These are phyloP conservation scores for Panicum miliaceum DNA, from an alignment of 176 grass and related monocot genomes.

Conservation along the genomic window DNA sequence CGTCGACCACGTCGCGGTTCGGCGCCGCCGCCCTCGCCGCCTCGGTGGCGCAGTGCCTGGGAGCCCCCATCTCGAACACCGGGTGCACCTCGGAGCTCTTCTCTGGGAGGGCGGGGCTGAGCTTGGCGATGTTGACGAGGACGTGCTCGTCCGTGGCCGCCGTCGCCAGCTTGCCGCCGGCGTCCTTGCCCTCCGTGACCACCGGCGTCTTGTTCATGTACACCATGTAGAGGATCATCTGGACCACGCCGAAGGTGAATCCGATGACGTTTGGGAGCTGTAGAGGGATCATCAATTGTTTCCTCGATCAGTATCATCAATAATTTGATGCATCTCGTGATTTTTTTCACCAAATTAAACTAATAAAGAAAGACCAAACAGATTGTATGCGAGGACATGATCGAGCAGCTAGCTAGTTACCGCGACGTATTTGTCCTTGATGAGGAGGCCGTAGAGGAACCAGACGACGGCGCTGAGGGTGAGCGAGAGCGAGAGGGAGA, in stretches of 20 bases:
- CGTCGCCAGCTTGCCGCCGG: neutral
- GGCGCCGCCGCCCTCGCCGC: neutral
- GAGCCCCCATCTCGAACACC: conserved; percentile 28
- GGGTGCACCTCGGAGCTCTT: conserved; percentile 42
- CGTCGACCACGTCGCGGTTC: conserved; percentile 24
- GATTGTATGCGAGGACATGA: no score
- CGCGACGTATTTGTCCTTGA: conserved; percentile 77
- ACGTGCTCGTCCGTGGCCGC: conserved; percentile 31
- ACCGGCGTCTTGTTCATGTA: conserved; percentile 59
- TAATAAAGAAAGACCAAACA: neutral
- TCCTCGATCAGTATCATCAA: neutral
- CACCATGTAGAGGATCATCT: conserved; percentile 72
- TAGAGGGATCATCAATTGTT: neutral
- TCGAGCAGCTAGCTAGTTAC: conserved; percentile 27
- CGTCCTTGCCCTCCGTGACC: conserved; percentile 11
- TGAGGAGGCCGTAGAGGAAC: conserved; percentile 85
- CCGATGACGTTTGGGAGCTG: conserved; percentile 82
- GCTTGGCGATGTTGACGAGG: conserved; percentile 47
- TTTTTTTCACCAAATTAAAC: neutral
- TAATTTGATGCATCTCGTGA: neutral
- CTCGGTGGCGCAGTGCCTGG: conserved; percentile 16
- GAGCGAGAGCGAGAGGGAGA: conserved; percentile 83
- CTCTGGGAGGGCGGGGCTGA: conserved; percentile 23
- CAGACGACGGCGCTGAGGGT: conserved; percentile 79
- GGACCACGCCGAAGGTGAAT: conserved; percentile 66